Evolutionary conservation across 352 stramenopile species (phyloP).

Genomic region (Pythium brachiatum): DNA sequence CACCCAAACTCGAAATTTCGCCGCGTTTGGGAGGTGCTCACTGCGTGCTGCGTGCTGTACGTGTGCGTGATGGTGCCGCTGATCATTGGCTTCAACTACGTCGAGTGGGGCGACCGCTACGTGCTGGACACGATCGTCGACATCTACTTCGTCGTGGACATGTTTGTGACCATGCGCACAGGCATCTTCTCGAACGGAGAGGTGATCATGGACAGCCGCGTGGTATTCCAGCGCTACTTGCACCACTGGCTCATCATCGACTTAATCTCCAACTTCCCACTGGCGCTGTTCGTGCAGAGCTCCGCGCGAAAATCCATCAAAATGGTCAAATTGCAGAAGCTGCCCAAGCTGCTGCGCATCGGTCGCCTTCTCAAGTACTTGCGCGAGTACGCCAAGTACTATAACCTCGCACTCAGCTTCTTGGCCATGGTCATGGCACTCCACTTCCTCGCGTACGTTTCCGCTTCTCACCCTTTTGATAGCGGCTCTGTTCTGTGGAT

Average conservation of each 20-base stretch:
- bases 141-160: conserved; percentile 80
- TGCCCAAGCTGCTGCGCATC: conserved; percentile 79
- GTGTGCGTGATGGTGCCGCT: conserved; percentile 68
- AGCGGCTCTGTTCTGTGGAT: too few relatives aligned
- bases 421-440: conserved; percentile 60
- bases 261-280: conserved; percentile 80
- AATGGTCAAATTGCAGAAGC: conserved; percentile 83
- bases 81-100: conserved; percentile 65
- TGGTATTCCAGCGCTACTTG: conserved; percentile 66
- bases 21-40: conserved; percentile 66
- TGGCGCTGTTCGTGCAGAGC: conserved; percentile 56
- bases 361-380: conserved; percentile 73
- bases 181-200: conserved; percentile 73
- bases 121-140: conserved; percentile 72
- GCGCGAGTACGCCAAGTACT: conserved; percentile 83
- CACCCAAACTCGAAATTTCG: conserved; percentile 78
- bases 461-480: background rate
- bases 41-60: conserved; percentile 74
- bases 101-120: conserved; percentile 52
- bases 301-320: conserved; percentile 71
- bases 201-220: conserved; percentile 72
- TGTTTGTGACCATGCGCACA: conserved; percentile 77
- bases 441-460: conserved; percentile 53
- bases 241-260: conserved; percentile 82
- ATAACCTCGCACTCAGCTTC: conserved; percentile 74